Evolutionary conservation across 192 early-diverging fungal genomes (phyloP), one percentile per base, ranked within the genome.

Genomic region (Backusella psychrophila): DNA sequence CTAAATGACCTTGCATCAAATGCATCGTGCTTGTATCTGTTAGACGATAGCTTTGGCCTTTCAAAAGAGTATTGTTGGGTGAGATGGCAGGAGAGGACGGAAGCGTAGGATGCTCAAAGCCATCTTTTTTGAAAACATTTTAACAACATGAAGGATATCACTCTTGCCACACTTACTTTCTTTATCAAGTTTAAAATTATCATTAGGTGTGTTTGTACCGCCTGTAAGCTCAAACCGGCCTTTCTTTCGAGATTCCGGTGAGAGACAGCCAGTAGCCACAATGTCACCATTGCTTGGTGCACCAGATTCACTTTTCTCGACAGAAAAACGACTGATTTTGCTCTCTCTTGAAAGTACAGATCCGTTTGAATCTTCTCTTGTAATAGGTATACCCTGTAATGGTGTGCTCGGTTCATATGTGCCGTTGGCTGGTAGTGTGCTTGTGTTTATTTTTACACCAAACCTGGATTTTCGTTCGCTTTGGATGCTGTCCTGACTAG

Each of bases 221-320:
- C 73, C 67, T 5, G 78, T 72, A 52, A 81, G 52, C 72, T 83
- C 82, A 77, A 83, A 83, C 21, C 82, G 65, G 6, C 82, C 82
- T 5, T 74, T 73, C 31, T 83, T 83, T n/a, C 78, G 69, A 31
- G 39, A 83, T 69, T 83, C 82, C 4, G 71, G 65, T 7, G 63
- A 44, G 1, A 75, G 31, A 6, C 35, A 34, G 39, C 34, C 15
- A 6, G 65, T 14, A 68, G 56, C 41, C 12, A 1, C 7, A 39
- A 31, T n/a, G 17, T 66, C 36, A 26, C 33, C 34, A 17, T 21
- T 21, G 17, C 8, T 31, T 12, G 31, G 3, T 15, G 35, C 2
- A 9, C 52, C 19, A 6, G 31, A 35, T 52, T 46, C 35, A 0
- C 19, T 15, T 31, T 73, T 73, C 21, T 73, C 72, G 21, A 75